Conservation (phyloP, 495 filamentous ascomycete genomes). For the Poronia punctata region DNA sequence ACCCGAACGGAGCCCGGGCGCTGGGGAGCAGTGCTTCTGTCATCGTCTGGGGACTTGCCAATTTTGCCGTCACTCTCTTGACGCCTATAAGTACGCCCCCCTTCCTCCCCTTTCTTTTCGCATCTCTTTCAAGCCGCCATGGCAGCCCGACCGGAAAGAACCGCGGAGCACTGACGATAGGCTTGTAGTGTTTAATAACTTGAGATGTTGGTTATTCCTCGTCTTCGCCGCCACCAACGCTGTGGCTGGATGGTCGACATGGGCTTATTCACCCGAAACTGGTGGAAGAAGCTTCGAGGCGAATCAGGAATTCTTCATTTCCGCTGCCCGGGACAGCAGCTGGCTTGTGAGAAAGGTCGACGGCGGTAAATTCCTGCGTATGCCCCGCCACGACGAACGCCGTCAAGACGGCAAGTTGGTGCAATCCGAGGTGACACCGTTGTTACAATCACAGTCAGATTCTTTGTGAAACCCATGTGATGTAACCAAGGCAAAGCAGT, state of each 20-base stretch:
- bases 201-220: slow-evolving; percentile 49
- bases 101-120: too few species aligned
- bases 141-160: too few species aligned
- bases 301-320: slow-evolving; percentile 48
- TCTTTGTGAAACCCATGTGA: too few species aligned
- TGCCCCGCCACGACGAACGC: slow-evolving; percentile 30
- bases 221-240: slow-evolving; percentile 47
- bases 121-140: too few species aligned
- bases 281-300: slow-evolving; percentile 50
- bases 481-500: too few species aligned
- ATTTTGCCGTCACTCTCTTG: slow-evolving; percentile 48
- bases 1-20: slow-evolving; percentile 45
- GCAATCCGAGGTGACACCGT: background rate
- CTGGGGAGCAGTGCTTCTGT: slow-evolving; percentile 47
- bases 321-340: slow-evolving; percentile 35
- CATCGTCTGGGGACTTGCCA: slow-evolving; percentile 51
- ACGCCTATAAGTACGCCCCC: slow-evolving; percentile 36
- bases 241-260: slow-evolving; percentile 47
- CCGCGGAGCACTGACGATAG: background rate
- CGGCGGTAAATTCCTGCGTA: slow-evolving; percentile 36
- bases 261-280: slow-evolving; percentile 44
- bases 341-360: slow-evolving; percentile 44
- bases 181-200: slow-evolving; percentile 41
- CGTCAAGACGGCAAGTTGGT: background rate
- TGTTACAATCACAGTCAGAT: background rate